A percentile compares a stretch with the other conserved stretches of the same genome.
These are phyloP conservation scores for Ambrosia hybrid DNA, from an alignment of 140 eudicot genomes.

Conservation along the genomic window DNA sequence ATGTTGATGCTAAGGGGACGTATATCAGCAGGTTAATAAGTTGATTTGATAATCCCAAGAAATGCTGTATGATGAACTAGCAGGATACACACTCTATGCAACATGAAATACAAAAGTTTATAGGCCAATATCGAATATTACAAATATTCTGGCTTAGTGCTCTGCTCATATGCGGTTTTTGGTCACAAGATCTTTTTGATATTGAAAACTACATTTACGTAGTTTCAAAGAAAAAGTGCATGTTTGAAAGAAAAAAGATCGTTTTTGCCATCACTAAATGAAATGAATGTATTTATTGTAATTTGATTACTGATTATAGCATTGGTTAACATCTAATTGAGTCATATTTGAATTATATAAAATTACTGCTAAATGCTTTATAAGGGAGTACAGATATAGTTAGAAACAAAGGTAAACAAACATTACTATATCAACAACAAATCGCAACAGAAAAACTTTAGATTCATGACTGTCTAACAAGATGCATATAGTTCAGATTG, in stretches of 20 bases:
- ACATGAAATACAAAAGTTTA: background rate
- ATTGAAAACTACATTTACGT: too few species aligned
- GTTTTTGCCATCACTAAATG: too few species aligned
- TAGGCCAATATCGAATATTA: background rate
- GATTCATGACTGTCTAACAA: background rate
- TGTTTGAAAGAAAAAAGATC: too few species aligned
- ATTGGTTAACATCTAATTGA: background rate
- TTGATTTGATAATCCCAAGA: too few species aligned
- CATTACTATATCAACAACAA: background rate
- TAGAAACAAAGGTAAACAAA: background rate
- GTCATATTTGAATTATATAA: background rate
- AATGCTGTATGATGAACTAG: background rate
- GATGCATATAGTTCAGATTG: background rate
- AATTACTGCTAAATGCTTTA: background rate
- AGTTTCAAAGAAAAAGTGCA: too few species aligned
- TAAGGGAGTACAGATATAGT: background rate
- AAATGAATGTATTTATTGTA: too few species aligned
- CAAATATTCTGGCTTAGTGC: background rate
- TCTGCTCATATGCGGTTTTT: background rate
- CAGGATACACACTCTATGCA: background rate
- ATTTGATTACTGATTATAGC: background rate
- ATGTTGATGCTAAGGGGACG: background rate
- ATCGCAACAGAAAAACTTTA: background rate
- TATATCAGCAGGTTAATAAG: background rate
- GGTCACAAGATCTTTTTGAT: background rate